These are phyloP conservation scores for Ogataea allantospora DNA, from an alignment of 805 yeast species.

Conservation along the genomic window DNA sequence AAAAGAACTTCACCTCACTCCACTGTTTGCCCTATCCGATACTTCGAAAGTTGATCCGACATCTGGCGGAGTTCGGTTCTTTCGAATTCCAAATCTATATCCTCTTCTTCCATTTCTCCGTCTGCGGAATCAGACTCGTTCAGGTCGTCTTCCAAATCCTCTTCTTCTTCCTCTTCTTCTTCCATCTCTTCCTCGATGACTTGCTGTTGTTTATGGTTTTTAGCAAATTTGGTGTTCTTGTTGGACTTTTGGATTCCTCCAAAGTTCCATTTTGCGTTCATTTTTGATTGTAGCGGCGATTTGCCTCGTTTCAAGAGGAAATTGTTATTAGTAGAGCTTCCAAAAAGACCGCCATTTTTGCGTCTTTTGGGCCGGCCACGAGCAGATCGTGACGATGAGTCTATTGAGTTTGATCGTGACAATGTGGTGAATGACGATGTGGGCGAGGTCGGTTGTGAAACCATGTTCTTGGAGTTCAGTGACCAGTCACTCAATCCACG, in stretches of 20 bases:
- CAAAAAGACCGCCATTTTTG: slow-evolving; percentile 12
- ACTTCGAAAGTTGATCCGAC: slow-evolving; percentile 10
- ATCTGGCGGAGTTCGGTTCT: slow-evolving; percentile 10
- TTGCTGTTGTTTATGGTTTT: slow-evolving; percentile 20
- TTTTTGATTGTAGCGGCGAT: slow-evolving; percentile 31
- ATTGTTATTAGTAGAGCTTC: slow-evolving; percentile 11
- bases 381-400: slow-evolving; percentile 30
- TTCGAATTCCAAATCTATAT: slow-evolving; percentile 11
- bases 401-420: slow-evolving; percentile 37
- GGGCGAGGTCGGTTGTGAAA: slow-evolving; percentile 33
- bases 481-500: slow-evolving; percentile 37
- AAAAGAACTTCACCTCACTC: neutral
- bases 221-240: slow-evolving; percentile 12
- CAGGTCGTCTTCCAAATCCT: slow-evolving; percentile 7
- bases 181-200: slow-evolving; percentile 28
- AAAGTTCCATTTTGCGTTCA: slow-evolving; percentile 32
- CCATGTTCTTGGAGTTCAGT: slow-evolving; percentile 20
- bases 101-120: slow-evolving; percentile 17
- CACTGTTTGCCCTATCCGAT: slow-evolving; percentile 7
- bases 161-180: slow-evolving; percentile 8
- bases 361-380: slow-evolving; percentile 28
- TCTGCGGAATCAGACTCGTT: slow-evolving; percentile 17
- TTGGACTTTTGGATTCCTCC: slow-evolving; percentile 9
- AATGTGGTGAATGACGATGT: slow-evolving; percentile 33
- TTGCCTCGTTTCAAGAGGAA: slow-evolving; percentile 30